A percentile compares a stretch with the other conserved stretches of the same genome.
Evolutionary conservation across 345 rosid genomes (phyloP).

Genomic region (Citrus trifoliata): DNA sequence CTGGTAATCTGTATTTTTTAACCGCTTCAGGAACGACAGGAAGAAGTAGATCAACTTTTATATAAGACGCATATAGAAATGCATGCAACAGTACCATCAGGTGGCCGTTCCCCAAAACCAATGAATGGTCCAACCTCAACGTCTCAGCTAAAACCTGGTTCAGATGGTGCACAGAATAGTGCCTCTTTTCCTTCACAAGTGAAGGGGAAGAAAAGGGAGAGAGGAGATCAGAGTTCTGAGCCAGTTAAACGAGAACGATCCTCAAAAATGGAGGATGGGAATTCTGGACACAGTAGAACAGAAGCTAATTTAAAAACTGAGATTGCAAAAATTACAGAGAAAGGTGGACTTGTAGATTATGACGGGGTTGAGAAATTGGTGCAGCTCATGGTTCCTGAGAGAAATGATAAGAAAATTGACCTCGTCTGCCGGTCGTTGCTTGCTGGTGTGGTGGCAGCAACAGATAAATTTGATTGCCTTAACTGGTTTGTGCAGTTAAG

Average conservation of each 20-base stretch:
- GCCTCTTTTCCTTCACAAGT: conserved; percentile 58
- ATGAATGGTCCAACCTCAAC: conserved; percentile 73
- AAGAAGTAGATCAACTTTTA: conserved; percentile 74
- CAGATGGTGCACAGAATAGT: conserved; percentile 62
- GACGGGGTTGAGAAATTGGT: conserved; percentile 82
- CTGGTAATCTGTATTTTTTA: conserved; percentile 2
- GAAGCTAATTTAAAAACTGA: conserved; percentile 63
- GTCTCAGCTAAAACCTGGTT: conserved; percentile 64
- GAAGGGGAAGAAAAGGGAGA: conserved; percentile 94
- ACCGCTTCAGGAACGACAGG: conserved; percentile 52
- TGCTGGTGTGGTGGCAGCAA: conserved; percentile 72
- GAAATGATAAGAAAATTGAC: conserved; percentile 67
- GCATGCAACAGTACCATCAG: conserved; percentile 78
- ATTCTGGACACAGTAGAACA: conserved; percentile 44
- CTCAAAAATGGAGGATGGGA: conserved; percentile 57
- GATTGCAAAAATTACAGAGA: conserved; percentile 70
- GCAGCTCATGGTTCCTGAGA: conserved; percentile 68
- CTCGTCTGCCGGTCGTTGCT: conserved; percentile 59
- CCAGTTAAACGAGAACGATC: conserved; percentile 65
- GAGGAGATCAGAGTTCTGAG: conserved; percentile 70
- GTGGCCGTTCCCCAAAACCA: conserved; percentile 80
- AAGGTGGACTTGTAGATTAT: conserved; percentile 70
- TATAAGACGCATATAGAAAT: conserved; percentile 61
- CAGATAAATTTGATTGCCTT: conserved; percentile 83
- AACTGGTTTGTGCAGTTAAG: conserved; percentile 68